Conservation (phyloP, 2,329 filamentous ascomycete species). For the Penicillium psychrosexuale region DNA sequence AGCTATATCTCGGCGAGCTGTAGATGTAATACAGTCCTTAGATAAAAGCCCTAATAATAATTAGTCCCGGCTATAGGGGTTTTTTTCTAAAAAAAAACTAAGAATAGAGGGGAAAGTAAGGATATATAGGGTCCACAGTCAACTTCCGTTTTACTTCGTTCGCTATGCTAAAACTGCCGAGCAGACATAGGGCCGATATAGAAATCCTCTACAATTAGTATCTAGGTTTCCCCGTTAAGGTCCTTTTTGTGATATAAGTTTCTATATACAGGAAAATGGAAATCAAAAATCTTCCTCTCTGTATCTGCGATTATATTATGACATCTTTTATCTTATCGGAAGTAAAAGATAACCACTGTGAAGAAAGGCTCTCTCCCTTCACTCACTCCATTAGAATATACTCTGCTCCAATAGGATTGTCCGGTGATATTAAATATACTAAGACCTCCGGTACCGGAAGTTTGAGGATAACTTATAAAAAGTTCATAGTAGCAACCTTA, state of each 20-base stretch:
- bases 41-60: constrained; percentile 20
- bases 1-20: constrained; percentile 27
- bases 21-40: constrained; percentile 22
- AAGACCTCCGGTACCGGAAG: constrained; percentile 40
- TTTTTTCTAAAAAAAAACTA: not conserved
- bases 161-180: constrained; percentile 31
- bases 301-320: constrained; percentile 27
- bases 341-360: constrained; percentile 26
- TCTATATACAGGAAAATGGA: constrained; percentile 28
- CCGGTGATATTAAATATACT: constrained; percentile 32
- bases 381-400: constrained; percentile 47
- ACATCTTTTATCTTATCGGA: constrained; percentile 25
- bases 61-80: constrained; percentile 1
- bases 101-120: not conserved
- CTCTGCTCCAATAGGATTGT: constrained; percentile 42
- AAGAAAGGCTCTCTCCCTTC: constrained; percentile 32
- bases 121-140: constrained; percentile 28
- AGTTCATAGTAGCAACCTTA: constrained; percentile 28
- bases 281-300: constrained; percentile 27
- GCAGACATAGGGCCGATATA: constrained; percentile 28
- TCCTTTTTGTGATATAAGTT: constrained; percentile 28
- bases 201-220: constrained; percentile 23
- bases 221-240: constrained; percentile 14
- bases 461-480: constrained; percentile 26
- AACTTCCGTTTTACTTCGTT: constrained; percentile 23